Base-by-base conservation (phyloP, 2,329 filamentous ascomycete genomes). In the Calycina herbarum region DNA sequence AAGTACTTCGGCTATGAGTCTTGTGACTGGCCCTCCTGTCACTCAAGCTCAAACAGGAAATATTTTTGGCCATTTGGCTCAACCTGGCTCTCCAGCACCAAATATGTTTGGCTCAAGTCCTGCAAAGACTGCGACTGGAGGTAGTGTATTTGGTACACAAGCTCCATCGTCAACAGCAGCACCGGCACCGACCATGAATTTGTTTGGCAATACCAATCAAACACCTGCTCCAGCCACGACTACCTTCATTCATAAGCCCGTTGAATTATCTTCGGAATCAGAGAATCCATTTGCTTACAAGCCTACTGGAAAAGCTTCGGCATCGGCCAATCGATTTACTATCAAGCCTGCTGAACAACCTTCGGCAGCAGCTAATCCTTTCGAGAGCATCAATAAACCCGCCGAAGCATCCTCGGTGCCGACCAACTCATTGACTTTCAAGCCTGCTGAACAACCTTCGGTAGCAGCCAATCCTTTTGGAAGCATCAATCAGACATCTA, bases 71-170 rank as follows among this genome's bases (percentile, higher is more conserved):
- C 11, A n/a, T 27, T 3, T 42, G 38, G 24, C 35, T 17, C n/a
- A 24, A 11, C n/a, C 35, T 29, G 35, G 38, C n/a, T 13, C 58
- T 13, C 59, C 20, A 48, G 11, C 58, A 13, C 5, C 38, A n/a
- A 60, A 60, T 42, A 20, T n/a, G 11, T 48, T 60, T 29, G 35
- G 33, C 17, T 54, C 48, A 35, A 57, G 27, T 48, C 40, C 59
- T 51, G 59, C 59, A 24, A 57, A 29, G 29, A 20, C 24, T 15
- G 38, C 13, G 38, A 17, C 11, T 40, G 38, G 38, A 40, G 38
- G 38, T 17, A 57, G 31, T 57, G 24, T 57, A 17, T 57, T 57
- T 31, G 31, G 31, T 31, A 27, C 24, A 24, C 54, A 31, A 57
- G 20, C 54, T 40, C 38, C 38, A 17, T 40, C 38, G 13, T 40